phyloP scores from a whole-genome alignment of 768 basidiomycete genomes.

The Mycena metata region DNA sequence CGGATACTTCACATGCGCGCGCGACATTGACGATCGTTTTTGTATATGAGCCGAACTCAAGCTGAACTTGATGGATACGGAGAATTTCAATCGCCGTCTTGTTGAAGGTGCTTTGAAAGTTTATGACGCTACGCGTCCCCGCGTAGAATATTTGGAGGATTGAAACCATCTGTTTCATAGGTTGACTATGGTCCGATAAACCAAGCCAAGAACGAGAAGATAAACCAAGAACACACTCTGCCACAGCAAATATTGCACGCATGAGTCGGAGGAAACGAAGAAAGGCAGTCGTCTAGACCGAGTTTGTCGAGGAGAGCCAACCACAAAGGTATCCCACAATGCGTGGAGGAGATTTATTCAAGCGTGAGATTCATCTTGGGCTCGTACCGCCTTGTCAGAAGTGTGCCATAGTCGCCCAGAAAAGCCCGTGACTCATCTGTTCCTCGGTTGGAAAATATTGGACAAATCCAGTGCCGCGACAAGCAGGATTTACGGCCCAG shows the following conservation, averaged over 20 bases:
- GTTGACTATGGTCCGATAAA: constrained; percentile 71
- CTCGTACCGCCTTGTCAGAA: constrained; percentile 80
- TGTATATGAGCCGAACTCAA: constrained; percentile 79
- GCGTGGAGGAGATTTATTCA: constrained; percentile 83
- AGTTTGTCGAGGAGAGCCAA: constrained; percentile 93
- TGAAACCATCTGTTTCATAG: constrained; percentile 82
- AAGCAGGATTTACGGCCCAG: too few relatives aligned
- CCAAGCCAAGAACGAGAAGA: constrained; percentile 70
- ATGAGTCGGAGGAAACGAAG: constrained; percentile 92
- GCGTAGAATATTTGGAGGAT: constrained; percentile 87
- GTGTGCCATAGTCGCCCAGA: neutral
- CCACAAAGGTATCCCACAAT: constrained; percentile 88
- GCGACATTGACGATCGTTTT: constrained; percentile 81
- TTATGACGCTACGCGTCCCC: constrained; percentile 80
- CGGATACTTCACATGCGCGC: constrained; percentile 79
- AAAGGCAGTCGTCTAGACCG: constrained; percentile 94
- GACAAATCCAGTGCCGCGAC: too few relatives aligned
- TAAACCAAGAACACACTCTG: constrained; percentile 78
- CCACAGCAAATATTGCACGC: constrained; percentile 75
- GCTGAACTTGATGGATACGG: constrained; percentile 86
- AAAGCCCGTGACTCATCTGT: too few relatives aligned
- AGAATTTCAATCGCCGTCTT: constrained; percentile 77
- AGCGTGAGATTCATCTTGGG: constrained; percentile 92
- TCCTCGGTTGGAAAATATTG: too few relatives aligned
- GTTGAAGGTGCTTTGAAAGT: constrained; percentile 77